Evolutionary conservation across 2,329 filamentous ascomycete species (phyloP), one percentile per base, ranked within the genome.

Genomic region (Mariannaea sp.): DNA sequence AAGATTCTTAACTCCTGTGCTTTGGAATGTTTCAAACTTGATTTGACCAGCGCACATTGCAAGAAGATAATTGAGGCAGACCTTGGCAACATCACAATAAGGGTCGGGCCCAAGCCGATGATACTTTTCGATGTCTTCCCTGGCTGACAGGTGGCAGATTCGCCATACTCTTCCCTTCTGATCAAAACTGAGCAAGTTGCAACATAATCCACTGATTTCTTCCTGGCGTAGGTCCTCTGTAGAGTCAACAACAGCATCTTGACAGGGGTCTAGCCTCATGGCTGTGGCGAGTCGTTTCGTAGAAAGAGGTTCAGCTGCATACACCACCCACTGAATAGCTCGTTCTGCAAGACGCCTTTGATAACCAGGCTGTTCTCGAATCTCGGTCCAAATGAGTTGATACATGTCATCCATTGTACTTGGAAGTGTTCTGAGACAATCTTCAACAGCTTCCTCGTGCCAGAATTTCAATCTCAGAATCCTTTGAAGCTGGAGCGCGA

Each of bases 91-190:
- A n/a, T 44, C 44, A 1, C 19, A 19, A 32, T 29, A 14, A 2
- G 36, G 5, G 8, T 32, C 5, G 3, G 13, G 4, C 5, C 9
- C 12, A 7, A 27, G 7, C 8, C n/a, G 42, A 10, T 49, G 29
- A 9, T 35, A 22, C 7, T 38, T 16, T 19, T 48, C 39, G 16
- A 54, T 7, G 8, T 57, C 48, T 12, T 57, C 55, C 14, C 26
- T n/a, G 2, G 43, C 46, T 3, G 55, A 54, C 5, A 48, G 30
- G 17, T 57, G 50, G 8, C 29, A 35, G 38, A 57, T 54, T 6
- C 27, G 19, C 55, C 55, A 57, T 0, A 3, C 16, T 0, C 9
- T 3, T 2, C 2, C 3, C 7, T 17, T 10, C 7, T 40, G 26
- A 22, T 57, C 26, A 1, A 12, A 7, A 12, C 10, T 17, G 6